These are phyloP conservation scores for Myotisia sp. DNA, from an alignment of 2,329 filamentous ascomycete genomes.

Conservation along the genomic window DNA sequence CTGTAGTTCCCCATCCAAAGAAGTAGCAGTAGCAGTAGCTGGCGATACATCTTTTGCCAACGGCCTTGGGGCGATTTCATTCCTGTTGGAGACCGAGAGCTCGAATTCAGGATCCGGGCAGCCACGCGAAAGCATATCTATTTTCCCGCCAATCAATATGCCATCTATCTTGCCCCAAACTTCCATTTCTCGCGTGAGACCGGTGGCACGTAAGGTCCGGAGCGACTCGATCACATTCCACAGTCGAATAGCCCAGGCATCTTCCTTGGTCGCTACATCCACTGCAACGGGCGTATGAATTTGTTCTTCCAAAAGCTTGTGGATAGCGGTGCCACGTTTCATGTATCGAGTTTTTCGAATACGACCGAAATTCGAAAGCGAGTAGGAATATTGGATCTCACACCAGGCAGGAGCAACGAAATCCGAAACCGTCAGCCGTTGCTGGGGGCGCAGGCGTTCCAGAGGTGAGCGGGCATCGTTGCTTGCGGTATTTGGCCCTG, in stretches of 20 bases:
- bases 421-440: slow-evolving; percentile 75
- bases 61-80: neutral
- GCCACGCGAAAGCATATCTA: slow-evolving; percentile 68
- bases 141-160: slow-evolving; percentile 73
- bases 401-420: slow-evolving; percentile 86
- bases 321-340: slow-evolving; percentile 65
- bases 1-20: no score
- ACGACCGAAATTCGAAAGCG: slow-evolving; percentile 59
- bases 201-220: slow-evolving; percentile 54
- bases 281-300: slow-evolving; percentile 65
- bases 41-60: slow-evolving; percentile 15
- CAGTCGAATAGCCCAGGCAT: slow-evolving; percentile 64
- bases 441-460: slow-evolving; percentile 65
- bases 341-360: slow-evolving; percentile 68
- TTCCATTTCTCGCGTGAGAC: slow-evolving; percentile 61
- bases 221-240: slow-evolving; percentile 89
- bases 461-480: slow-evolving; percentile 46
- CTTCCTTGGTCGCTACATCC: slow-evolving; percentile 59
- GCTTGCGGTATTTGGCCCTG: no score
- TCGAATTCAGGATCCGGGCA: slow-evolving; percentile 63
- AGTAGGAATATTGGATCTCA: slow-evolving; percentile 86
- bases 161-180: slow-evolving; percentile 77
- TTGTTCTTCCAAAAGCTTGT: slow-evolving; percentile 71
- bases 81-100: slow-evolving; percentile 32
- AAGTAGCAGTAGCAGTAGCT: no score